Percentiles rank a stretch among this genome's conserved stretches.
phyloP scores from a whole-genome alignment of 2,329 filamentous ascomycete genomes.

The Pyrenophora tritici-repentis region DNA sequence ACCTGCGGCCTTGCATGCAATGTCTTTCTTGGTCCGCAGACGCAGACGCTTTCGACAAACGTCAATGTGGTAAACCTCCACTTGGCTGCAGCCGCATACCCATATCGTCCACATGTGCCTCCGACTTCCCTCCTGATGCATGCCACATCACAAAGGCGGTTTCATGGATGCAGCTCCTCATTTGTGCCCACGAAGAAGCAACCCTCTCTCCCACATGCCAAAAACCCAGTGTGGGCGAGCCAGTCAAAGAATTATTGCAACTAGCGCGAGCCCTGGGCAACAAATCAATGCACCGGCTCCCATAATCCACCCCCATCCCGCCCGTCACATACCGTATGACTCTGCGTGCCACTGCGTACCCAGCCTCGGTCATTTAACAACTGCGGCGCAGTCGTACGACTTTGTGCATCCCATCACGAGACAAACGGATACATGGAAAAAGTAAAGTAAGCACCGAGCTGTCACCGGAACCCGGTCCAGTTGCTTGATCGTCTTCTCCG shows the following conservation, averaged over 20 bases:
- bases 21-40: constrained; percentile 16
- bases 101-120: constrained; percentile 13
- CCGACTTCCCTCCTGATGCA: constrained; percentile 9
- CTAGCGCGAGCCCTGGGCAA: constrained; percentile 13
- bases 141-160: not conserved
- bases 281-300: constrained; percentile 14
- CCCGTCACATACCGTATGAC: constrained; percentile 31
- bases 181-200: constrained; percentile 6
- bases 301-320: constrained; percentile 31
- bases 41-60: constrained; percentile 7
- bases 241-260: constrained; percentile 11
- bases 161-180: constrained; percentile 2
- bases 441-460: constrained; percentile 28
- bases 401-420: constrained; percentile 43
- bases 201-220: constrained; percentile 3
- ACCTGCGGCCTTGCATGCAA: constrained; percentile 30
- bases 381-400: constrained; percentile 26
- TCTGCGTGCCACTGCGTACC: constrained; percentile 20
- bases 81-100: constrained; percentile 30
- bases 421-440: constrained; percentile 18
- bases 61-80: constrained; percentile 10
- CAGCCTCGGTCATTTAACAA: constrained; percentile 31
- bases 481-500: constrained; percentile 18
- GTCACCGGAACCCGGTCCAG: constrained; percentile 15
- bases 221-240: constrained; percentile 5